Evolutionary conservation across 1,139 yeast genomes (phyloP), one percentile per base, ranked within the genome.

Genomic region (Candida frijolesensis): DNA sequence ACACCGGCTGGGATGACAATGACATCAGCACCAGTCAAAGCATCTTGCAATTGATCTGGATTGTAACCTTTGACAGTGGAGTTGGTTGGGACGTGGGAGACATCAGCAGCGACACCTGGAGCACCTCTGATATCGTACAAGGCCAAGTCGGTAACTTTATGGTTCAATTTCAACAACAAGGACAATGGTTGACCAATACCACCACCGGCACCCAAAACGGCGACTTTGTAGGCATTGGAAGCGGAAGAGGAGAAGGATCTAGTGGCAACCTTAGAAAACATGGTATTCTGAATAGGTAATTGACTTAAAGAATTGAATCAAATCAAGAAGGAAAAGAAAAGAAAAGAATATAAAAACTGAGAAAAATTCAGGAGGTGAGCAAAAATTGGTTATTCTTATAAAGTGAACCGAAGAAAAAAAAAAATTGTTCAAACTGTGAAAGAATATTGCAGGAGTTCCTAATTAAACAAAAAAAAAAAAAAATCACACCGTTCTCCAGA

Each of bases 171-270:
- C 67, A 91, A 74, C 64, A 92, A 79, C 54, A 92, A 79, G 30
- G 97, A 89, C 62, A 92, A 79, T 54, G 97, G 96, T 78, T 92
- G 97, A 56, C 98, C 98, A 69, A 91, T 91, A 58, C 94, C 94
- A 62, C 94, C 94, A 56, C 87, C 88, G 57, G 92, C 92, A 63
- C 94, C 94, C 60, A 85, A 74, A 52, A 86, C 87, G 60, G 90
- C 78, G 50, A 84, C 89, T 74, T 85, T 85, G 80, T 85, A 86
- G 60, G 87, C 85, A 59, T 79, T 70, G 54, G 84, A 65, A 55
- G 87, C 76, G 44, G 78, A 67, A 46, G 89, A 70, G 50, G 91
- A 78, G 76, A 88, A 87, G 55, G 85, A 73, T 77, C 90, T 85
- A 70, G 80, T 74, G 55, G 87, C 80, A 58, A 74, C 62, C 68